Conservation (phyloP, 2,329 filamentous ascomycete species). For the Teratosphaeria destructans region DNA sequence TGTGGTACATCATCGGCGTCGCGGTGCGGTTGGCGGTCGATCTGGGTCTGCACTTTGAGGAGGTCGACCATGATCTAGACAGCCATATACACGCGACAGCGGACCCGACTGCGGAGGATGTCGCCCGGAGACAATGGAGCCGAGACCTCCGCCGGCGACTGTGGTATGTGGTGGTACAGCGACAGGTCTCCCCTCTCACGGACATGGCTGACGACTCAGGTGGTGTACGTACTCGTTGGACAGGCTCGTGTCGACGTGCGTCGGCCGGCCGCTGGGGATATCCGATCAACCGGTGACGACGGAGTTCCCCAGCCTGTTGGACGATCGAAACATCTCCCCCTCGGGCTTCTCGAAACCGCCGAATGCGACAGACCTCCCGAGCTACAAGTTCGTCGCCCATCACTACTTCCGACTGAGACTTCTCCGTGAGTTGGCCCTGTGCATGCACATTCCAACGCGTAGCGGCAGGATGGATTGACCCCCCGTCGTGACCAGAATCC, state of each 20-base stretch:
- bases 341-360: slow-evolving; percentile 58
- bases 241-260: slow-evolving; percentile 86
- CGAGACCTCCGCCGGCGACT: slow-evolving; percentile 76
- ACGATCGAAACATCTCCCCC: slow-evolving; percentile 79
- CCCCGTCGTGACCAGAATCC: slow-evolving; percentile 50
- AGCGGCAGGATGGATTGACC: background rate
- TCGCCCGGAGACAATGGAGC: slow-evolving; percentile 67
- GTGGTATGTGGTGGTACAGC: slow-evolving; percentile 46
- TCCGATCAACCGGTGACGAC: slow-evolving; percentile 96
- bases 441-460: background rate
- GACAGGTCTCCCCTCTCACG: background rate
- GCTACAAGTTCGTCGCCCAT: slow-evolving; percentile 82
- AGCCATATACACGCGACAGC: slow-evolving; percentile 24
- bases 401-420: slow-evolving; percentile 86
- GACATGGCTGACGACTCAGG: background rate
- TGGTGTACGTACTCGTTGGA: slow-evolving; percentile 97
- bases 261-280: slow-evolving; percentile 85
- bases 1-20: slow-evolving; percentile 97
- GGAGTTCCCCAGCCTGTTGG: slow-evolving; percentile 79
- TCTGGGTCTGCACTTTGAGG: slow-evolving; percentile 84
- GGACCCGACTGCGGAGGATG: background rate
- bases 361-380: slow-evolving; percentile 44
- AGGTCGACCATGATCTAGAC: slow-evolving; percentile 53
- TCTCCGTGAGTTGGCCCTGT: slow-evolving; percentile 30
- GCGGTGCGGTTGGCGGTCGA: slow-evolving; percentile 85